Percentiles rank a stretch among this genome's conserved stretches.
phyloP scores from a whole-genome alignment of 371 early-diverging fungal species.

The Mucor lusitanicus region DNA sequence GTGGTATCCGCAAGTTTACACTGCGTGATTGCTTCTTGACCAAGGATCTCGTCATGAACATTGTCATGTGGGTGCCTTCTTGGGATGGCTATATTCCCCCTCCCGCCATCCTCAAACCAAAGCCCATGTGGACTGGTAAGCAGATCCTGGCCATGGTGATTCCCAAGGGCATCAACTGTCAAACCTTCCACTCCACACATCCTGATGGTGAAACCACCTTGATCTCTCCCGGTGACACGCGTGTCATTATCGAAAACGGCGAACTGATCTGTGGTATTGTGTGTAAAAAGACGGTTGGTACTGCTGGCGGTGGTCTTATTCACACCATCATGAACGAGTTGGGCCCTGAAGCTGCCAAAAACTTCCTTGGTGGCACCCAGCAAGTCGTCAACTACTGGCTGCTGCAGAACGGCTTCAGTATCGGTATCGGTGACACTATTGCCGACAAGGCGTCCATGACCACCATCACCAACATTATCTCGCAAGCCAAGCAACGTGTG shows the following conservation, averaged over 20 bases:
- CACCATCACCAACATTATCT: slow-evolving; percentile 84
- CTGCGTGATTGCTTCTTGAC: slow-evolving; percentile 92
- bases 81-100: slow-evolving; percentile 95
- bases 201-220: slow-evolving; percentile 80
- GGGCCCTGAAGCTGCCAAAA: slow-evolving; percentile 88
- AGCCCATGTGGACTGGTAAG: slow-evolving; percentile 98
- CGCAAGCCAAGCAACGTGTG: slow-evolving; percentile 86
- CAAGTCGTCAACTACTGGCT: slow-evolving; percentile 97
- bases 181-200: slow-evolving; percentile 78
- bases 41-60: slow-evolving; percentile 93
- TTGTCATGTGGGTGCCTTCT: slow-evolving; percentile 93
- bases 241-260: slow-evolving; percentile 95
- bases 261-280: slow-evolving; percentile 94
- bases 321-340: slow-evolving; percentile 98
- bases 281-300: slow-evolving; percentile 98
- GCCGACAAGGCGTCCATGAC: slow-evolving; percentile 91
- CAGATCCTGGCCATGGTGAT: slow-evolving; percentile 96
- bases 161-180: slow-evolving; percentile 89
- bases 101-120: slow-evolving; percentile 96
- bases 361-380: slow-evolving; percentile 96
- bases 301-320: slow-evolving; percentile 91
- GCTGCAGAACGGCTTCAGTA: slow-evolving; percentile 93
- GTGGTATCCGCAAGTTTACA: slow-evolving; percentile 97
- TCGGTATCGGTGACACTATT: slow-evolving; percentile 99
- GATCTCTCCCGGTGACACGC: slow-evolving; percentile 90